phyloP scores from a whole-genome alignment of 2,329 filamentous ascomycete species.

The Penicillium sp. region DNA sequence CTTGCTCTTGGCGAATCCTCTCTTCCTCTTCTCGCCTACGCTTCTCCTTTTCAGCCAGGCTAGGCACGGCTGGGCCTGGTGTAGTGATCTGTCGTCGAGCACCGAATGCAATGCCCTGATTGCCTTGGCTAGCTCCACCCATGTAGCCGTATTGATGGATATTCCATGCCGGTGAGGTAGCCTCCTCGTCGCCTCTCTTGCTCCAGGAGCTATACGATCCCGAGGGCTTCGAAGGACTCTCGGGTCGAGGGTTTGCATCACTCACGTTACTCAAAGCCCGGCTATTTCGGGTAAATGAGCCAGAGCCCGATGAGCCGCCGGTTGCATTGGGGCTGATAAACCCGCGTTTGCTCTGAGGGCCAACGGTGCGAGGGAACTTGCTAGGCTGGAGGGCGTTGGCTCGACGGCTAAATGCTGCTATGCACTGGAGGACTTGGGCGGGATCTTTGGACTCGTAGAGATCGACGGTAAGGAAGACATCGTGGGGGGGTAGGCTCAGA shows the following conservation, averaged over 20 bases:
- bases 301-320: constrained; percentile 61
- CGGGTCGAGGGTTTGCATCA: constrained; percentile 44
- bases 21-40: constrained; percentile 62
- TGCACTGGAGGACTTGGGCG: constrained; percentile 89
- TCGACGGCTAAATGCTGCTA: constrained; percentile 86
- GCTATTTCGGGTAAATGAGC: constrained; percentile 42
- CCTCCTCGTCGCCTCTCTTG: constrained; percentile 76
- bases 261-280: constrained; percentile 60
- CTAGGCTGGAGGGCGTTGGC: constrained; percentile 75
- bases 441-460: constrained; percentile 95
- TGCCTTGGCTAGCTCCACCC: constrained; percentile 94
- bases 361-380: constrained; percentile 75
- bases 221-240: constrained; percentile 64
- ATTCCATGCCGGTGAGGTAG: constrained; percentile 91
- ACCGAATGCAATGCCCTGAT: constrained; percentile 90
- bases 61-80: constrained; percentile 77
- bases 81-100: constrained; percentile 90
- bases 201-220: constrained; percentile 82
- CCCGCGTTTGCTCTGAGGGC: constrained; percentile 65
- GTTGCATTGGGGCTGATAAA: constrained; percentile 69
- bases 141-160: constrained; percentile 98
- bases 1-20: constrained; percentile 50
- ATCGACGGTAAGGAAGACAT: constrained; percentile 96
- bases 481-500: constrained; percentile 85
- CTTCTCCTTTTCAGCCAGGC: constrained; percentile 81